These are phyloP conservation scores for Fulvia fulva DNA, from an alignment of 2,329 filamentous ascomycete genomes.

Conservation along the genomic window DNA sequence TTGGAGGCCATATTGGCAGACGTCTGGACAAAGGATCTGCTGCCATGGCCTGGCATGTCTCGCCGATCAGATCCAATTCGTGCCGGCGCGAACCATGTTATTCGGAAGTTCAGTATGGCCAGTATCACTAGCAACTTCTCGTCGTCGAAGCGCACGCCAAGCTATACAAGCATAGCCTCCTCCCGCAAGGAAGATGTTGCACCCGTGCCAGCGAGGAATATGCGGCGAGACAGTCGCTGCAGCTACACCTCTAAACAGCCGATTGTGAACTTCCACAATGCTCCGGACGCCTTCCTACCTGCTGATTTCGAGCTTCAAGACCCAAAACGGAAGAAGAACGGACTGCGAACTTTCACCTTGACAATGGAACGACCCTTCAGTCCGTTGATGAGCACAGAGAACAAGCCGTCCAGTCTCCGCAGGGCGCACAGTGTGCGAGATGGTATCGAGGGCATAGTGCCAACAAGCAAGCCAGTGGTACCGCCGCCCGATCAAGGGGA, in stretches of 20 bases:
- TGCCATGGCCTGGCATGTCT: constrained; percentile 80
- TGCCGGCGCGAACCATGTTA: constrained; percentile 77
- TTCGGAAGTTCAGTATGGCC: constrained; percentile 80
- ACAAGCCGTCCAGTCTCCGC: constrained; percentile 22
- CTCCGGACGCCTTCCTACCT: constrained; percentile 46
- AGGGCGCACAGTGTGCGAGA: constrained; percentile 32
- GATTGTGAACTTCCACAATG: constrained; percentile 46
- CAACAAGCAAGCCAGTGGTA: constrained; percentile 1
- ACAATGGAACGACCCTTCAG: constrained; percentile 35
- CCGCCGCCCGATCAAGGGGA: not conserved
- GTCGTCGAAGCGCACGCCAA: constrained; percentile 67
- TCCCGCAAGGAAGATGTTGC: constrained; percentile 30
- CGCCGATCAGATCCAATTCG: constrained; percentile 67
- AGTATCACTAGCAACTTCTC: constrained; percentile 74
- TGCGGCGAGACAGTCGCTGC: constrained; percentile 1
- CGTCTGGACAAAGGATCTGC: constrained; percentile 75
- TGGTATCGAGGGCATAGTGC: constrained; percentile 6
- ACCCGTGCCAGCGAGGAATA: not conserved
- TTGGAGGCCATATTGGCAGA: constrained; percentile 71
- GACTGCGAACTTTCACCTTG: constrained; percentile 30
- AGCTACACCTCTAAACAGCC: constrained; percentile 13
- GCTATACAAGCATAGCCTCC: constrained; percentile 43
- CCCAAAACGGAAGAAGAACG: constrained; percentile 27
- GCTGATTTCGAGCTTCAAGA: constrained; percentile 45
- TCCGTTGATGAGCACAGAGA: constrained; percentile 25